Evolutionary conservation across 2,329 filamentous ascomycete species (phyloP).

Genomic region (Helminthosporium solani): DNA sequence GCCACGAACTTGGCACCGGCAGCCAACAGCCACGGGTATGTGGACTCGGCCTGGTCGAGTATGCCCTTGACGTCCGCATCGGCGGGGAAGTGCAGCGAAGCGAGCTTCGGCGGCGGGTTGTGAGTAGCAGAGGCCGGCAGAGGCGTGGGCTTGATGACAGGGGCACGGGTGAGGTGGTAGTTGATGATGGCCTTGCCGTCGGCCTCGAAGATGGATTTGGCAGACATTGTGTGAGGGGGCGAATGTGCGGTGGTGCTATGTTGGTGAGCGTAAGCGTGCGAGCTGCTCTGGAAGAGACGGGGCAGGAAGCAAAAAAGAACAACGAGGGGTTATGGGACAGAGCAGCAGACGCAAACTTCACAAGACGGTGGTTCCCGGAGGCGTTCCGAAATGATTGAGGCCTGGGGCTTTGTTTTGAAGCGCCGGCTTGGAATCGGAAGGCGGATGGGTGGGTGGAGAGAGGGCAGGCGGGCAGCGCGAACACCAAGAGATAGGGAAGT

Average conservation of each 20-base stretch:
- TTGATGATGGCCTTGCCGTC: constrained; percentile 99
- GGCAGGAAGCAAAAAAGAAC: no score
- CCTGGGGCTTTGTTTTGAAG: constrained; percentile 19
- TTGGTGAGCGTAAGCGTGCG: constrained; percentile 2
- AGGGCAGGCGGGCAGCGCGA: constrained; percentile 22
- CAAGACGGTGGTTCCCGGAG: constrained; percentile 17
- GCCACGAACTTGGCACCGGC: constrained; percentile 89
- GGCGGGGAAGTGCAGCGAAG: constrained; percentile 89
- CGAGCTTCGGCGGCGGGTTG: constrained; percentile 89
- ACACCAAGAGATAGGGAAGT: constrained; percentile 12
- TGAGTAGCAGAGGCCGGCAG: constrained; percentile 81
- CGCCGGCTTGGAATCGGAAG: constrained; percentile 22
- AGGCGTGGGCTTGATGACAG: constrained; percentile 96
- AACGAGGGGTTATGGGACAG: not conserved
- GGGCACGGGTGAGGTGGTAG: constrained; percentile 98
- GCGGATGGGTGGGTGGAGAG: constrained; percentile 8
- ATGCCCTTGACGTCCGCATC: constrained; percentile 79
- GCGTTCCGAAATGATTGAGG: constrained; percentile 16
- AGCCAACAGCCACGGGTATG: constrained; percentile 91
- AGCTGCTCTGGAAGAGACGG: no score
- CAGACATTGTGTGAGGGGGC: constrained; percentile 70
- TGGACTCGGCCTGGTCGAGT: constrained; percentile 92
- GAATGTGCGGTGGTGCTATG: constrained; percentile 22
- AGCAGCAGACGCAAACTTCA: constrained; percentile 12
- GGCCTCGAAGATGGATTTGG: constrained; percentile 97